Percentiles rank a stretch among this genome's conserved stretches.
These are phyloP conservation scores for Aspergillus costaricaensis DNA, from an alignment of 2,329 filamentous ascomycete species.

Conservation along the genomic window DNA sequence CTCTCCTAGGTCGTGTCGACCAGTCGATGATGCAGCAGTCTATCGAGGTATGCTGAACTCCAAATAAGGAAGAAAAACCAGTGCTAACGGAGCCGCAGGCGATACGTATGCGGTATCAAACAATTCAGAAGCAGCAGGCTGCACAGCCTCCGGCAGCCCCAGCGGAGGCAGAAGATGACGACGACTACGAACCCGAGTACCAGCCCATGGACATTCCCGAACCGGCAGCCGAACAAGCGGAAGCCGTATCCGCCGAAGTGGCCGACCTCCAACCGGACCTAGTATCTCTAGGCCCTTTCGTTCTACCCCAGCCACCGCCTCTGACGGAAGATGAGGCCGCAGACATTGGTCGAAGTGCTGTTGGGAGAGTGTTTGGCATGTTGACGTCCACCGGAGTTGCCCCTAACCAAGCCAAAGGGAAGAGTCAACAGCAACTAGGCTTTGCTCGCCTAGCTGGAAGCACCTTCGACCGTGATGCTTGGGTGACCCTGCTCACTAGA, in stretches of 20 bases:
- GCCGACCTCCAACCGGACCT: constrained; percentile 66
- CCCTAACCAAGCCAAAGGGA: constrained; percentile 53
- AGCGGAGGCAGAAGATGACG: constrained; percentile 60
- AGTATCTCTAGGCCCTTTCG: constrained; percentile 71
- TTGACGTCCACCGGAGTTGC: constrained; percentile 72
- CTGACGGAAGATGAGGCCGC: constrained; percentile 70
- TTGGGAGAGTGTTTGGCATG: constrained; percentile 76
- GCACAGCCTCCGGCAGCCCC: constrained; percentile 30
- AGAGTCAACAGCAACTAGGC: constrained; percentile 61
- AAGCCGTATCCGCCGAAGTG: constrained; percentile 75
- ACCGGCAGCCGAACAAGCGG: constrained; percentile 47
- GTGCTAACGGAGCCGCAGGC: constrained; percentile 32
- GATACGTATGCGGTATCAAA: constrained; percentile 42
- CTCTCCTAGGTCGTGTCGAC: constrained; percentile 73
- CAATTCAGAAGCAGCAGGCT: constrained; percentile 40
- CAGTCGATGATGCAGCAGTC: constrained; percentile 69
- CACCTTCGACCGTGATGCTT: constrained; percentile 81
- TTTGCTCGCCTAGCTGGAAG: constrained; percentile 83
- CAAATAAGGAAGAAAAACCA: neutral
- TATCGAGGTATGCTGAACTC: constrained; percentile 60
- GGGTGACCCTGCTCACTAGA: constrained; percentile 84
- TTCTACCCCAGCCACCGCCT: constrained; percentile 73
- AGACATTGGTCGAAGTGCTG: constrained; percentile 72
- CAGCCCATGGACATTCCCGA: constrained; percentile 63
- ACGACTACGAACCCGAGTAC: constrained; percentile 91